Percentiles rank a stretch among this genome's conserved stretches.
Evolutionary conservation across 345 rosid genomes (phyloP).

Genomic region (thale cress (Arabidopsis thaliana)): TAIR10.1 NC_003076.8:4472501-4473000

Average conservation of each 20-base stretch:
- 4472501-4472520: conserved; percentile 34
- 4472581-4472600: conserved; percentile 95
- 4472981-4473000: not conserved
- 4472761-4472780: conserved; percentile 22
- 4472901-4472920: not conserved
- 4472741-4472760: conserved; percentile 33
- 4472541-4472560: conserved; percentile 85
- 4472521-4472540: conserved; percentile 85
- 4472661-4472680: conserved; percentile 76
- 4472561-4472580: conserved; percentile 86
- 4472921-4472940: not conserved
- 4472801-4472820: conserved; percentile 26
- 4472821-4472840: not conserved
- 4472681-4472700: conserved; percentile 14
- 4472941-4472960: not conserved
- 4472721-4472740: not conserved
- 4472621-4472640: conserved; percentile 76
- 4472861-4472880: not conserved
- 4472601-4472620: conserved; percentile 70
- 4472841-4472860: not conserved
- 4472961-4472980: not conserved
- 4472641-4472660: conserved; percentile 89
- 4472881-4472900: not conserved
- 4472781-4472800: not conserved
- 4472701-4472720: not conserved